phyloP scores from a whole-genome alignment of 148 eudicot species.

The Nyssa sinensis region DNA sequence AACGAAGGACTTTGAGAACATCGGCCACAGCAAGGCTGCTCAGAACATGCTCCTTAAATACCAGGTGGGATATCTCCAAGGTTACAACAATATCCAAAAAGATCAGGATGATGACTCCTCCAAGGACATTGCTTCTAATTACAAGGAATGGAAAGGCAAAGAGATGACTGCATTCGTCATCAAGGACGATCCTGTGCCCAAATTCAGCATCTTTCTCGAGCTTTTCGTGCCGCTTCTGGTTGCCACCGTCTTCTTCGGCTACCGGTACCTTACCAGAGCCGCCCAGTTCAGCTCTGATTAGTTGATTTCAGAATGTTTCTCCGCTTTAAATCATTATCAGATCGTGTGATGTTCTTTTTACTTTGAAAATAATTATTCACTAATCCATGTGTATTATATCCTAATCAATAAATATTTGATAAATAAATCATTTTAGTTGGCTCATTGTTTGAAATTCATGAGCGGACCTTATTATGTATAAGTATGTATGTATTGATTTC shows the following conservation, averaged over 20 bases:
- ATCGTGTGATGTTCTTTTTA: no score
- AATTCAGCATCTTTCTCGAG: slow-evolving; percentile 21
- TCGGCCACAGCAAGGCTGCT: slow-evolving; percentile 46
- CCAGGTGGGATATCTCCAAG: slow-evolving; percentile 38
- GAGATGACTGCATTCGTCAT: slow-evolving; percentile 43
- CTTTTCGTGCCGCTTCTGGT: slow-evolving; percentile 31
- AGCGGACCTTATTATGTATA: no score
- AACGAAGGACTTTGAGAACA: slow-evolving; percentile 30
- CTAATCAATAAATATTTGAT: no score
- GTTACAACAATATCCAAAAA: slow-evolving; percentile 16
- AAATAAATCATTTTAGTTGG: no score
- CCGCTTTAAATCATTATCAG: no score
- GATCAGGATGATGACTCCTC: slow-evolving; percentile 1
- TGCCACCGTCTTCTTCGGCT: slow-evolving; percentile 25
- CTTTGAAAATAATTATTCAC: no score
- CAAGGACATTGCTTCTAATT: neutral
- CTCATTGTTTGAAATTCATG: no score
- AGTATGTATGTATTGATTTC: no score
- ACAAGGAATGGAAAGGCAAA: slow-evolving; percentile 14
- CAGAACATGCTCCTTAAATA: slow-evolving; percentile 30
- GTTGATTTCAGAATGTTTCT: neutral
- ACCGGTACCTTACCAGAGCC: slow-evolving; percentile 22
- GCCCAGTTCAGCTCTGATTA: slow-evolving; percentile 10
- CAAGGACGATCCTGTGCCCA: slow-evolving; percentile 24
- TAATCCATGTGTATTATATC: no score